Conservation (phyloP, 805 yeast species). For the Candida saitoana region DNA sequence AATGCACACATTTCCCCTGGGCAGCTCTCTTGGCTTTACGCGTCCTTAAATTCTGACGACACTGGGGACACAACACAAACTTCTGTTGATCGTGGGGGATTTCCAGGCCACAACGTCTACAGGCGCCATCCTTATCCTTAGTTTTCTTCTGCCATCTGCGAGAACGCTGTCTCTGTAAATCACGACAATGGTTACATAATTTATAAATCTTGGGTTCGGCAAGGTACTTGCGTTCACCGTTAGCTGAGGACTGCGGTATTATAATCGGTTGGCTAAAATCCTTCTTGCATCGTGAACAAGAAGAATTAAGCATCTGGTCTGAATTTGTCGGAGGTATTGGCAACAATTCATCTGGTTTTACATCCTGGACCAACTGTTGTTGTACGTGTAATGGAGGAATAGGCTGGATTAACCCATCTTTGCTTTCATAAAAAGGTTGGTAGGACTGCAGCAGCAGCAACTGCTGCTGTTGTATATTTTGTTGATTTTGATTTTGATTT, state of each 20-base stretch:
- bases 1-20: slow-evolving; percentile 65
- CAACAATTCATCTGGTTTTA: slow-evolving; percentile 9
- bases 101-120: slow-evolving; percentile 58
- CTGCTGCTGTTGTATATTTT: slow-evolving; percentile 8
- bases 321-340: neutral
- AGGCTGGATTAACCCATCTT: slow-evolving; percentile 23
- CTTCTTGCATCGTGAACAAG: slow-evolving; percentile 60
- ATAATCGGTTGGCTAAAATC: slow-evolving; percentile 45
- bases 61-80: slow-evolving; percentile 57
- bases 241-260: slow-evolving; percentile 22
- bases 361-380: slow-evolving; percentile 26
- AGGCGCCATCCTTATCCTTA: slow-evolving; percentile 56
- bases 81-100: slow-evolving; percentile 49
- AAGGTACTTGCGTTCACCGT: slow-evolving; percentile 23
- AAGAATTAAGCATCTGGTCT: slow-evolving; percentile 27
- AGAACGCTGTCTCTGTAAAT: slow-evolving; percentile 57
- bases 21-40: slow-evolving; percentile 58
- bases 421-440: slow-evolving; percentile 2
- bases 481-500: slow-evolving; percentile 12
- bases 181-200: slow-evolving; percentile 62
- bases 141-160: slow-evolving; percentile 64
- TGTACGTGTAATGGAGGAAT: slow-evolving; percentile 44
- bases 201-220: slow-evolving; percentile 45
- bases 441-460: slow-evolving; percentile 1
- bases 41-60: slow-evolving; percentile 51